Conservation (phyloP, 805 yeast species). For the Huiozyma sinensis region DNA sequence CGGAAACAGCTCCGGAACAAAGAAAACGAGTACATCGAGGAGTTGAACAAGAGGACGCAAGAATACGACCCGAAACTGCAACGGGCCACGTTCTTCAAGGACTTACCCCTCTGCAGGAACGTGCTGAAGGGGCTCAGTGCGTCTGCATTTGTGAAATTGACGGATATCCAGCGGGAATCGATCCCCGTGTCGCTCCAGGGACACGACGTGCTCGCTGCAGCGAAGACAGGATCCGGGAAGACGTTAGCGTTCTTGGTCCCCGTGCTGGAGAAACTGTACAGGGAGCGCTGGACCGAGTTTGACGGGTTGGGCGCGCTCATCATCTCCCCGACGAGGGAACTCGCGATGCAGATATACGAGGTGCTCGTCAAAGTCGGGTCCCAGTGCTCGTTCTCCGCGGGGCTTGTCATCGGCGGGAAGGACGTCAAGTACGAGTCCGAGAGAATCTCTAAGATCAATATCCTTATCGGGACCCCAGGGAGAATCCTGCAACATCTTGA, state of each 20-base stretch:
- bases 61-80: constrained; percentile 38
- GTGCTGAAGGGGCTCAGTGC: constrained; percentile 66
- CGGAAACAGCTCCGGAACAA: constrained; percentile 31
- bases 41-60: constrained; percentile 40
- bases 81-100: constrained; percentile 46
- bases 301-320: constrained; percentile 88
- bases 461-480: constrained; percentile 87
- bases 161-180: constrained; percentile 77
- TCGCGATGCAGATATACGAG: constrained; percentile 85
- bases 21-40: constrained; percentile 30
- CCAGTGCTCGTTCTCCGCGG: constrained; percentile 69
- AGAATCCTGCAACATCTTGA: constrained; percentile 83
- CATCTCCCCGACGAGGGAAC: constrained; percentile 85
- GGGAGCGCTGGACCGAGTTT: constrained; percentile 63
- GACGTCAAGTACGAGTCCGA: constrained; percentile 75
- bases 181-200: constrained; percentile 71
- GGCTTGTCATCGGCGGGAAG: constrained; percentile 88
- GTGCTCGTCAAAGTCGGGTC: constrained; percentile 76
- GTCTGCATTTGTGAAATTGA: constrained; percentile 67
- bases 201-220: constrained; percentile 74
- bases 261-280: constrained; percentile 55
- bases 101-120: constrained; percentile 60
- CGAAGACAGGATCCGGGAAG: constrained; percentile 78
- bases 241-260: constrained; percentile 83
- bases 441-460: constrained; percentile 67